Conservation (phyloP, 1,284 basidiomycete species). For the Puccinia polysora region DNA sequence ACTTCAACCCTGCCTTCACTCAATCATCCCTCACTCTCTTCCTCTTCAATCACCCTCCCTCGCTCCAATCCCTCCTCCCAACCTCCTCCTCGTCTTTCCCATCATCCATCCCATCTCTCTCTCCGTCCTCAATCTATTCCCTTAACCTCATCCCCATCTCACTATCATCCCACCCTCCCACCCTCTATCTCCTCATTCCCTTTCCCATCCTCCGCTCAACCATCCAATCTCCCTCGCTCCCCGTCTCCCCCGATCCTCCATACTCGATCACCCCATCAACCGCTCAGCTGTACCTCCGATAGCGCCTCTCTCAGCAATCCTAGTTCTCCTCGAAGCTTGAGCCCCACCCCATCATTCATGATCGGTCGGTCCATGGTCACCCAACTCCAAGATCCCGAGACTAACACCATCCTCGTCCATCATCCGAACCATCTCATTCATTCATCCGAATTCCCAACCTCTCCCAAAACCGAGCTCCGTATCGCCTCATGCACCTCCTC, state of each 20-base stretch:
- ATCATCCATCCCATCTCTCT: no score
- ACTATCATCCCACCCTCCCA: not conserved
- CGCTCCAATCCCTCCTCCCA: not conserved
- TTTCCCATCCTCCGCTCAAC: not conserved
- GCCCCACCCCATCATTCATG: slow-evolving; percentile 10
- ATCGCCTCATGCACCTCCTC: not conserved
- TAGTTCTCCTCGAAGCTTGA: slow-evolving; percentile 7
- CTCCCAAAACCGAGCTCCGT: not conserved
- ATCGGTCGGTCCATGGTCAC: slow-evolving; percentile 5
- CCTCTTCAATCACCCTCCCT: not conserved
- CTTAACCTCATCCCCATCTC: not conserved
- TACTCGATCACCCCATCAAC: not conserved
- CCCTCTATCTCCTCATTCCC: not conserved
- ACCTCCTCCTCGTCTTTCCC: not conserved
- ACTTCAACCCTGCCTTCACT: not conserved
- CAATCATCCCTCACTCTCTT: not conserved
- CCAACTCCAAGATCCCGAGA: not conserved
- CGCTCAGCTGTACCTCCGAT: slow-evolving; percentile 2
- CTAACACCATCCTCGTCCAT: not conserved
- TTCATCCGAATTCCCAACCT: not conserved
- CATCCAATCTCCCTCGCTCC: not conserved
- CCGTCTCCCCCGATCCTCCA: not conserved
- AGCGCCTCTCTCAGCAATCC: slow-evolving; percentile 9
- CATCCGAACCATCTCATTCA: not conserved
- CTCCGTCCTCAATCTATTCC: not conserved